Evolutionary conservation across 2,329 filamentous ascomycete genomes (phyloP).

Genomic region (Trichoderma aggressivum): DNA sequence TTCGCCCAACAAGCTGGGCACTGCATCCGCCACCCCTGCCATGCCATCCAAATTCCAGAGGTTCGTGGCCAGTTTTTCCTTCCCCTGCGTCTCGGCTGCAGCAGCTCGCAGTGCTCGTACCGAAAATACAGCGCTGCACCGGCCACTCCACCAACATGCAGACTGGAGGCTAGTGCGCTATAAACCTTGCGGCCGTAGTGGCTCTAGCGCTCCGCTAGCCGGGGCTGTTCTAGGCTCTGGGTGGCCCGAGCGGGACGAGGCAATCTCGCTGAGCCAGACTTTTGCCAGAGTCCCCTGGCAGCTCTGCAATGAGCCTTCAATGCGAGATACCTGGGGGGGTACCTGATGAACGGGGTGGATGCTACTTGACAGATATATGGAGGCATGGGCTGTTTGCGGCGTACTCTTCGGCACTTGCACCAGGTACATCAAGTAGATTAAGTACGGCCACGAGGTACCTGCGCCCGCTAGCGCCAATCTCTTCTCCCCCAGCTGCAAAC

Average conservation of each 20-base stretch:
- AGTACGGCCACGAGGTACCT: background rate
- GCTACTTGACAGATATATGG: background rate
- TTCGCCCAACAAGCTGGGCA: background rate
- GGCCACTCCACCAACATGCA: background rate
- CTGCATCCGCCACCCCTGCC: background rate
- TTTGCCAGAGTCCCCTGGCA: background rate
- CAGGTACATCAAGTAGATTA: background rate
- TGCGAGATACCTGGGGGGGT: background rate
- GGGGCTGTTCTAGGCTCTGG: slow-evolving; percentile 11
- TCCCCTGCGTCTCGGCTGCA: background rate
- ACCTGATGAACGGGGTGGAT: background rate
- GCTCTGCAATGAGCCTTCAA: background rate
- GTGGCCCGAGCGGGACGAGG: slow-evolving; percentile 10
- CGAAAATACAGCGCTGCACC: no score
- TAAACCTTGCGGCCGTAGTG: slow-evolving; percentile 6
- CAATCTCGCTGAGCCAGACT: slow-evolving; percentile 11
- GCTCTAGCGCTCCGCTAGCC: background rate
- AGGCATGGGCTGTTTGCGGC: background rate
- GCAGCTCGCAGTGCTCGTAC: no score
- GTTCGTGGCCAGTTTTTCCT: background rate
- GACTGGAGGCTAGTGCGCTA: background rate
- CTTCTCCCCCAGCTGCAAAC: slow-evolving; percentile 5
- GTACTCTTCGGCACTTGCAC: background rate
- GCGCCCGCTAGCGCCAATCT: background rate
- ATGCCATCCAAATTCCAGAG: background rate